Percentiles rank a stretch among this genome's conserved stretches.
Evolutionary conservation across 306 rosid genomes (phyloP).

Genomic region (Prosopis cineraria): DNA sequence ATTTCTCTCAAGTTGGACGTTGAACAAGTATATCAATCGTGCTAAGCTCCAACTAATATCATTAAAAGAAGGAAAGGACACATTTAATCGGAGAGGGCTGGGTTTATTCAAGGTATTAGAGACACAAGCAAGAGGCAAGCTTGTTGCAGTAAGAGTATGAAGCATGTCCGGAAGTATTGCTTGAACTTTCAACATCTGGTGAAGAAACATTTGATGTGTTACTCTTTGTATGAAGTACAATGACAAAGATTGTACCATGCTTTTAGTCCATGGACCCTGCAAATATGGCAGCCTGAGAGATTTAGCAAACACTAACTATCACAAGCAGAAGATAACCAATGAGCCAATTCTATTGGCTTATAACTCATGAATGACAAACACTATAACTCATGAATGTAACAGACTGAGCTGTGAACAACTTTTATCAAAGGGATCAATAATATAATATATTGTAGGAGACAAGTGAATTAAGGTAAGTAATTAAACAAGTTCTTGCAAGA

Average conservation of each 20-base stretch:
- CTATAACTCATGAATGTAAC: conserved; percentile 21
- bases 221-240: conserved; percentile 55
- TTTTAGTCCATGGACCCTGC: conserved; percentile 59
- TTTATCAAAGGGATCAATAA: neutral
- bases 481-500: neutral
- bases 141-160: conserved; percentile 51
- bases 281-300: conserved; percentile 32
- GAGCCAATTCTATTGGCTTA: conserved; percentile 24
- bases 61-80: conserved; percentile 71
- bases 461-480: neutral
- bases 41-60: conserved; percentile 78
- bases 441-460: neutral
- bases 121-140: conserved; percentile 77
- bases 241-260: conserved; percentile 46
- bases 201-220: conserved; percentile 37
- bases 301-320: conserved; percentile 12
- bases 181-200: conserved; percentile 47
- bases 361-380: conserved; percentile 14
- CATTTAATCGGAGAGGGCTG: conserved; percentile 73
- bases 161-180: conserved; percentile 46
- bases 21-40: conserved; percentile 74
- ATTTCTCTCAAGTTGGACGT: conserved; percentile 86
- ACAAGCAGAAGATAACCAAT: conserved; percentile 6
- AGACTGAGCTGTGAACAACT: conserved; percentile 23
- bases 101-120: conserved; percentile 84